Evolutionary conservation across 352 stramenopile genomes (phyloP).

Genomic region (Globisporangium splendens): DNA sequence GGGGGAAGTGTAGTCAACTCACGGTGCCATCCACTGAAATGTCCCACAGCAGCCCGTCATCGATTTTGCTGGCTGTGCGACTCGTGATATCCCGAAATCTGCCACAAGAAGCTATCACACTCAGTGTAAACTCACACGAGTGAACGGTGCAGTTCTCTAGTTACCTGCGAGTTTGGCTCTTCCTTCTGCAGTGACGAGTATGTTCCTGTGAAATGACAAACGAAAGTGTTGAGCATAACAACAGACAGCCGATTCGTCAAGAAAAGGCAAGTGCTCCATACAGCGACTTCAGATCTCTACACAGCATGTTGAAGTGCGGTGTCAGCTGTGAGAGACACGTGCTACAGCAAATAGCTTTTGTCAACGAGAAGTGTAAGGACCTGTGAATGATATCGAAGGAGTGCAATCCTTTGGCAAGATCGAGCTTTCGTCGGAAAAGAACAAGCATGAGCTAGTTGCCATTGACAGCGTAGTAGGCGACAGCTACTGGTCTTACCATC

Average conservation of each 20-base stretch:
- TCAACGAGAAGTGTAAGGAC: slow-evolving; percentile 17
- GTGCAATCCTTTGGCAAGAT: slow-evolving; percentile 64
- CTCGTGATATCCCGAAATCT: slow-evolving; percentile 79
- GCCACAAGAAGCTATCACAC: background rate
- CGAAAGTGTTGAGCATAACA: background rate
- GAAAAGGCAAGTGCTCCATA: slow-evolving; percentile 18
- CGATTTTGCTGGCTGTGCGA: slow-evolving; percentile 40
- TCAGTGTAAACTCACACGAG: background rate
- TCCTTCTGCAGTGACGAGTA: slow-evolving; percentile 69
- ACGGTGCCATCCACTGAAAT: slow-evolving; percentile 85
- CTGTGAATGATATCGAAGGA: slow-evolving; percentile 81
- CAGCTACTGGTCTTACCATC: slow-evolving; percentile 39
- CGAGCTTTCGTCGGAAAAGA: slow-evolving; percentile 30
- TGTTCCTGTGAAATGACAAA: slow-evolving; percentile 35
- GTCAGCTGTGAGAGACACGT: background rate
- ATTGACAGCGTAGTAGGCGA: background rate
- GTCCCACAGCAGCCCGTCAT: slow-evolving; percentile 81
- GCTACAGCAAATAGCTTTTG: background rate
- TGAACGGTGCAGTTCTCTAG: background rate
- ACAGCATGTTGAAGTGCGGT: background rate
- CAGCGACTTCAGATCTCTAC: slow-evolving; percentile 78
- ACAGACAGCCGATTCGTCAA: background rate
- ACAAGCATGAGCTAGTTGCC: background rate
- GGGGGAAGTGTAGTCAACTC: slow-evolving; percentile 17
- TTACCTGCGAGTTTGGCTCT: slow-evolving; percentile 68